These are phyloP conservation scores for Exobasidium rhododendri DNA, from an alignment of 1,284 basidiomycete genomes.

Conservation along the genomic window DNA sequence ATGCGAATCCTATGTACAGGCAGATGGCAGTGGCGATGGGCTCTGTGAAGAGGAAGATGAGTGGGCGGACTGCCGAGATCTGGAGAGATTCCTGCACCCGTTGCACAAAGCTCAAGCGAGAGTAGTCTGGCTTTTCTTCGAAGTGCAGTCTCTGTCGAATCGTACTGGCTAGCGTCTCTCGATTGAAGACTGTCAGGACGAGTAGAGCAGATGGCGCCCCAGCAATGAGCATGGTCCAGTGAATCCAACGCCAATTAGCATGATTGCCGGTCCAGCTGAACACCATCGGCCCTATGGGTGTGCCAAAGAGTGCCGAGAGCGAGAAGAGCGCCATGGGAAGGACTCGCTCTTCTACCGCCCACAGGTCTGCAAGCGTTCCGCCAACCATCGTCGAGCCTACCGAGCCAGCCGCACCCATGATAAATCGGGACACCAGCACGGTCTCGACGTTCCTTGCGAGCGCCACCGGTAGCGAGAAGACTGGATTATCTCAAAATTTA, in stretches of 20 bases:
- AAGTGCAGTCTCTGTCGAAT: constrained; percentile 17
- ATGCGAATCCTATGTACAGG: constrained; percentile 50
- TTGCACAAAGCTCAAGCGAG: no score
- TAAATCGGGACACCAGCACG: constrained; percentile 67
- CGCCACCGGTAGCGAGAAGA: constrained; percentile 36
- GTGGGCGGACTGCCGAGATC: background rate
- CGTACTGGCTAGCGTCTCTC: constrained; percentile 25
- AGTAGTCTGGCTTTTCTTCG: no score
- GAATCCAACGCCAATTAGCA: constrained; percentile 76
- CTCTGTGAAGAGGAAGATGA: constrained; percentile 61
- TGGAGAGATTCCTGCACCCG: background rate
- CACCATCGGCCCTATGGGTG: constrained; percentile 66
- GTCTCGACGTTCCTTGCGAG: constrained; percentile 67
- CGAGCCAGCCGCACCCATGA: constrained; percentile 66
- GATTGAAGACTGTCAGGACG: constrained; percentile 17
- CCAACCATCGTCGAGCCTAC: constrained; percentile 66
- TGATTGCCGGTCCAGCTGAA: constrained; percentile 65
- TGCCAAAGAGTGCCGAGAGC: constrained; percentile 58
- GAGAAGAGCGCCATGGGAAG: constrained; percentile 63
- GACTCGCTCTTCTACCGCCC: constrained; percentile 51
- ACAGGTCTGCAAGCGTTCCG: constrained; percentile 7
- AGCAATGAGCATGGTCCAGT: constrained; percentile 60
- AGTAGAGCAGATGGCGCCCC: constrained; percentile 15
- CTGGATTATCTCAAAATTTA: no score
- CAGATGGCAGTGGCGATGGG: constrained; percentile 65